Evolutionary conservation across 2,329 filamentous ascomycete species (phyloP), one percentile per base, ranked within the genome.

Genomic region (Talaromyces sp.): DNA sequence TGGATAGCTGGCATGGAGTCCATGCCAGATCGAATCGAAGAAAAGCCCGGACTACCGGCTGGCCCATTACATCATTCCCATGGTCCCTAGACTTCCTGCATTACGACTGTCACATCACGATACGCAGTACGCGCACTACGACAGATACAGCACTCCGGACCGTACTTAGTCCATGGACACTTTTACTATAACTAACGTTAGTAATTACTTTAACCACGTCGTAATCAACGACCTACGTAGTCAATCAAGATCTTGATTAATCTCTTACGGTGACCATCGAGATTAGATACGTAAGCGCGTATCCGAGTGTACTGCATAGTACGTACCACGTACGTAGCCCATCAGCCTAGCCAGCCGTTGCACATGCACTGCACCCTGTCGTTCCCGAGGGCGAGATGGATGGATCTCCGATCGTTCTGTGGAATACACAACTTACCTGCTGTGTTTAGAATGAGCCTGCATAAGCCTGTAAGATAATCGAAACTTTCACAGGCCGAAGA

Each of bases 351-450:
- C n/a, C 48, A 33, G 54, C 37, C 54, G 35, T 40, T 56, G 35
- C 46, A 50, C 42, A 33, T 33, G 48, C 48, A 31, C 28, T 28
- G 46, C 46, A 50, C 31, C 46, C 46, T 18, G 14, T 31, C 46
- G 46, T 50, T 31, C 46, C 21, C 46, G 46, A 28, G 50, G 9
- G 28, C 9, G 25, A 44, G 42, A 28, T 28, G 28, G 28, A 59
- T 59, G 28, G 28, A 59, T 59, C 56, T 58, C 57, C 57, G 57
- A 59, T 59, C 57, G 58, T 37, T 31, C 16, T 40, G 56, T 46
- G 28, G 5, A 48, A 57, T 56, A 37, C 50, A 16, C 37, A 37
- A 37, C 28, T 31, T 52, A 33, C 48, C 16, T 52, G 5, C 11
- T 16, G 16, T 11, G 12, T 54, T 54, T 35, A 12, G 31, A 54